Percentiles rank a stretch among this genome's conserved stretches.
phyloP scores from a whole-genome alignment of 805 yeast genomes.

The Candida schatavii region DNA sequence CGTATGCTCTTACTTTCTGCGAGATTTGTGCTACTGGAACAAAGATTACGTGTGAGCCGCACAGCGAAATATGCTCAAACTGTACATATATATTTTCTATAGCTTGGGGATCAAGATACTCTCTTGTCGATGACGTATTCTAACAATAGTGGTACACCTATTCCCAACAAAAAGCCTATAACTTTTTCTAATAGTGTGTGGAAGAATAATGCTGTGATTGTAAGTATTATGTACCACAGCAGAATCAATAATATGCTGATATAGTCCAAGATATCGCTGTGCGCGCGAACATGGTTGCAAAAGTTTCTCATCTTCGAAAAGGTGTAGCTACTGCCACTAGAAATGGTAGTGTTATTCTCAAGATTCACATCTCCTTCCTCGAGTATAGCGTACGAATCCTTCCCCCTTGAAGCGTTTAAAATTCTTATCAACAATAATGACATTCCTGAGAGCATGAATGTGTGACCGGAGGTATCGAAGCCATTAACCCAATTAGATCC shows the following conservation, averaged over 20 bases:
- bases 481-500: conserved; percentile 46
- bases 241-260: conserved; percentile 11
- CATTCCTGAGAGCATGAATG: conserved; percentile 41
- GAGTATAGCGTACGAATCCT: neutral
- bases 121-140: neutral
- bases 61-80: too few species aligned
- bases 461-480: conserved; percentile 55
- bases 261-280: neutral
- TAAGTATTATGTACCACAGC: conserved; percentile 39
- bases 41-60: too few species aligned
- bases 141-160: conserved; percentile 22
- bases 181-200: conserved; percentile 48
- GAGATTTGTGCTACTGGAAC: too few species aligned
- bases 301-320: neutral
- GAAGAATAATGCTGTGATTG: conserved; percentile 47
- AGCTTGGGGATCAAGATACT: neutral
- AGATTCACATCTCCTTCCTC: neutral
- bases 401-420: neutral
- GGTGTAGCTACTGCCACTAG: neutral
- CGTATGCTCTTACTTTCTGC: too few species aligned
- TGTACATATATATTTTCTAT: too few species aligned
- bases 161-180: conserved; percentile 41
- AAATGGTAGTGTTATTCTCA: neutral
- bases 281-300: neutral
- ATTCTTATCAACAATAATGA: conserved; percentile 32